Evolutionary conservation across 2,329 filamentous ascomycete genomes (phyloP), one percentile per base, ranked within the genome.

Genomic region (Xylariales sp.): DNA sequence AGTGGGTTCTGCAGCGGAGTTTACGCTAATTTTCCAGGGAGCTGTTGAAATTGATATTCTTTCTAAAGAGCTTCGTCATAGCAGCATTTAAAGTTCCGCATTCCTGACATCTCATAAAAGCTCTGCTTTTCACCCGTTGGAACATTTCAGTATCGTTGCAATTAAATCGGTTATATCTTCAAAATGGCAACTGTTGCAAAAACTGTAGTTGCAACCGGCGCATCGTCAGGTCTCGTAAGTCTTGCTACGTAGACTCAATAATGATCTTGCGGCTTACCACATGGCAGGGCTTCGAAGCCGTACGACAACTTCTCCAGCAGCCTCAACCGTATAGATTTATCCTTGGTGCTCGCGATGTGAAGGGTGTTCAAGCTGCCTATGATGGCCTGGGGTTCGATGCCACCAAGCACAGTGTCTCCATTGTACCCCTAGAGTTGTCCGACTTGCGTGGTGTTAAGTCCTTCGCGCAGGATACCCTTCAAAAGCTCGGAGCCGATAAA

Each of bases 141-240:
- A n/a, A n/a, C n/a, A n/a, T n/a, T n/a, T n/a, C n/a, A n/a, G 23
- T 8, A 25, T 25, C 8, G 23, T 25, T 25, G 8, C 23, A 25
- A n/a, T 8, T 25, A n/a, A 25, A n/a, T 15, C 33, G 12, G 17
- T 27, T 35, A 35, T 24, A 24, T 35, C 33, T 23, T 24, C 40
- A 41, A 40, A 29, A 70, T 69, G 65, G 45, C 63, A 14, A 47
- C 55, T 27, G 40, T 63, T n/a, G 54, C 59, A 40, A 74, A 73
- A 52, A 74, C 69, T 5, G 53, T 75, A 28, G 61, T 75, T 13
- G 70, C 71, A 5, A 75, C 71, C 1, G 71, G 71, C 18, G 61
- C 61, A 32, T 67, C 69, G 7, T 74, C 70, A 4, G 71, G 71
- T 33, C 48, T 75, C 33, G 71, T 74, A 58, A 42, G 63, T 44